Base-by-base conservation (phyloP, 139 green algal genomes). In the Coccomyxa sp. region DNA sequence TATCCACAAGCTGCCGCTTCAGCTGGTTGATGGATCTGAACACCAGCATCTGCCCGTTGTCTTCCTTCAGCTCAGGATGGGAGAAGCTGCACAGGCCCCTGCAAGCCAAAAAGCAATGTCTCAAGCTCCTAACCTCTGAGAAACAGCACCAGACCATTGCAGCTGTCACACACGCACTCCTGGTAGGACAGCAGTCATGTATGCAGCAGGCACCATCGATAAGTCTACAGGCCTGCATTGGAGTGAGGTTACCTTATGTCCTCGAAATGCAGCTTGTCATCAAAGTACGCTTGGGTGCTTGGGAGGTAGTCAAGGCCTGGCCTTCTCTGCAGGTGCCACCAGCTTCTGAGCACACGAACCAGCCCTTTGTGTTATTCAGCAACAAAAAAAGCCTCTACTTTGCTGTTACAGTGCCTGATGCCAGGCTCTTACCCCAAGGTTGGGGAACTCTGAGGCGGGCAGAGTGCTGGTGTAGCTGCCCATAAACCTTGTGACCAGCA, bases 241-340 rank as follows among this genome's bases (percentile, higher is more conserved):
- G 35, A 71, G 18, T 33, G 29, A 74, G 7, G 82, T 77, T 55
- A 89, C 91, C 86, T 87, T 36, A 98, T 91, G 22, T 88, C 69
- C 18, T 89, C 39, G 55, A 87, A 97, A 74, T 98, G 95, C 6
- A 85, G 76, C 16, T 86, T 33, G 78, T 98, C 95, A 44, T 99
- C 95, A 75, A 98, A 98, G 44, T 92, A 98, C 0, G 90, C 93
- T 5, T 92, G 71, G 1, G 95, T 89, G 18, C 88, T 88, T 4
- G 84, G 55, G 35, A 97, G 81, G 39, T 85, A 79, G 2, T 72
- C 14, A 68, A 83, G 27, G 92, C 79, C 76, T 91, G 85, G 29
- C 84, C 81, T 0, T 70, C 39, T 39, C 77, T 82, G 35, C 84
- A 85, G 0, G 77, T 76, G n/a, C n/a, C n/a, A n/a, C n/a, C n/a